A percentile compares a stretch with the other conserved stretches of the same genome.
phyloP scores from a whole-genome alignment of 768 basidiomycete species.

The Calocera viscosa region DNA sequence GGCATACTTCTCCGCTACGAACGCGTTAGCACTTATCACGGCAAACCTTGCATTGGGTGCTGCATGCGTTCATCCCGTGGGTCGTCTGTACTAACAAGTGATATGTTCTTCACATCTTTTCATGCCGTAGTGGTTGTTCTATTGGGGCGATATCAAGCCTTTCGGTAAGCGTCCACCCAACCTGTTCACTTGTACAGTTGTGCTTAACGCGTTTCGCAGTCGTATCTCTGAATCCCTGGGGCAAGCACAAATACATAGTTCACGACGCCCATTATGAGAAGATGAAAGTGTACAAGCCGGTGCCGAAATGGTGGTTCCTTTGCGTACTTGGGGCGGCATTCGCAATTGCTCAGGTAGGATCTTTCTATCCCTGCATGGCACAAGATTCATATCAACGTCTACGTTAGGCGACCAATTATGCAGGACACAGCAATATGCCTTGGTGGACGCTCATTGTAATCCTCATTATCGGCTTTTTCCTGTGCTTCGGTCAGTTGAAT shows the following conservation, averaged over 20 bases:
- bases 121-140: slow-evolving; percentile 14
- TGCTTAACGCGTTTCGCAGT: too few relatives aligned
- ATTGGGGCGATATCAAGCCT: slow-evolving; percentile 14
- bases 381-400: too few relatives aligned
- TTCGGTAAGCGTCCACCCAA: too few relatives aligned
- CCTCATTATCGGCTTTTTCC: slow-evolving; percentile 16
- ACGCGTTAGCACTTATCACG: slow-evolving; percentile 16
- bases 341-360: slow-evolving; percentile 8
- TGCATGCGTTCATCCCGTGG: slow-evolving; percentile 21
- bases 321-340: slow-evolving; percentile 14
- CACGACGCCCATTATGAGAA: slow-evolving; percentile 16
- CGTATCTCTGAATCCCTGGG: slow-evolving; percentile 15
- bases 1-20: slow-evolving; percentile 18
- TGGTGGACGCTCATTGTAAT: slow-evolving; percentile 21
- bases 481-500: too few relatives aligned
- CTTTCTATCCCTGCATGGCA: too few relatives aligned
- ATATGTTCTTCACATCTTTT: too few relatives aligned
- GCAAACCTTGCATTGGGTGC: slow-evolving; percentile 23
- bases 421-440: slow-evolving; percentile 17
- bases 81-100: too few relatives aligned
- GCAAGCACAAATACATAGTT: slow-evolving; percentile 11
- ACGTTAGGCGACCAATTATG: slow-evolving; percentile 14
- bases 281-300: slow-evolving; percentile 18
- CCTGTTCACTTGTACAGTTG: too few relatives aligned
- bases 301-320: slow-evolving; percentile 22